Evolutionary conservation across 805 yeast species (phyloP).

Genomic region (Saturnispora diversa): DNA sequence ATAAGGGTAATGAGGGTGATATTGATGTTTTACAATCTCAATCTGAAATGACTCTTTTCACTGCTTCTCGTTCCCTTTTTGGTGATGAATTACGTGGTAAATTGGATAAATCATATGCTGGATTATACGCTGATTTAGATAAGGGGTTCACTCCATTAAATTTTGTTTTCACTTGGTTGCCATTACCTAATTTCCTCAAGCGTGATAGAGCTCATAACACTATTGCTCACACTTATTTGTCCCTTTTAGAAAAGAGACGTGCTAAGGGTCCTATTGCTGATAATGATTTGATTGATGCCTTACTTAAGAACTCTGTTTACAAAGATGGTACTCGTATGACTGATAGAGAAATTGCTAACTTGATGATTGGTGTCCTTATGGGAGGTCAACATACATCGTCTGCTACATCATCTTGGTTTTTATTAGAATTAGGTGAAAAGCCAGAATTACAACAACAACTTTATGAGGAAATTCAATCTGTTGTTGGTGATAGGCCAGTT

Average conservation of each 20-base stretch:
- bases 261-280: constrained; percentile 60
- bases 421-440: constrained; percentile 81
- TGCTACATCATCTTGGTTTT: constrained; percentile 90
- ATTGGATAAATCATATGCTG: constrained; percentile 77
- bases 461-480: constrained; percentile 61
- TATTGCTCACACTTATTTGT: constrained; percentile 74
- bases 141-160: constrained; percentile 95
- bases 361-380: constrained; percentile 92
- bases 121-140: constrained; percentile 82
- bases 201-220: constrained; percentile 85
- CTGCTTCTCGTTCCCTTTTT: constrained; percentile 85
- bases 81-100: constrained; percentile 87
- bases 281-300: constrained; percentile 80
- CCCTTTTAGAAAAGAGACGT: constrained; percentile 69
- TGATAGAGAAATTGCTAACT: constrained; percentile 88
- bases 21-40: constrained; percentile 72
- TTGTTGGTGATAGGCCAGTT: constrained; percentile 54
- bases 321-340: constrained; percentile 93
- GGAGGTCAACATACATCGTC: constrained; percentile 99
- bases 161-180: constrained; percentile 91
- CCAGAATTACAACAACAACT: constrained; percentile 81
- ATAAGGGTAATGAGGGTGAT: constrained; percentile 39
- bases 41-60: constrained; percentile 92
- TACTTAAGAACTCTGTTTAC: constrained; percentile 75
- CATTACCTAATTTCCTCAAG: constrained; percentile 63